Evolutionary conservation across 2,329 filamentous ascomycete species (phyloP), one percentile per base, ranked within the genome.

Genomic region (Hymenoscyphus infarciens): DNA sequence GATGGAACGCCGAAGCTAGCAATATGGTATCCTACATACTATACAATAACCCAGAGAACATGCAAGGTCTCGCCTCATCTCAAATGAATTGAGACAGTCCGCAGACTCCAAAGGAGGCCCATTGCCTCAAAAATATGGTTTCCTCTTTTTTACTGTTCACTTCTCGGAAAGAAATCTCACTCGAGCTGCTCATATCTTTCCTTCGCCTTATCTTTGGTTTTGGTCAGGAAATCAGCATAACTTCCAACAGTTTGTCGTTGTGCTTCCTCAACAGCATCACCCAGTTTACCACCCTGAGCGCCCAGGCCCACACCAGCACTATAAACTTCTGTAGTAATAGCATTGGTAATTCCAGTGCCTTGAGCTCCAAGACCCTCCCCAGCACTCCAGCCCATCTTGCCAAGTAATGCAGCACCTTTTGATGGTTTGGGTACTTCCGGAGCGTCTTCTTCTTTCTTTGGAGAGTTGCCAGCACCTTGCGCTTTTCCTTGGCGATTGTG

Each of bases 351-450:
- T 0, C 88, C 88, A 5, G 81, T 81, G 5, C 84, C 85, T 55
- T 83, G 81, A 0, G 83, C 85, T 1, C 88, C 88, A 3, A 91
- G 78, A 0, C 88, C 87, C 62, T 82, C 80, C 8, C 88, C 88
- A 0, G 81, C 78, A 25, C 78, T 84, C 87, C 87, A 91, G 29
- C 88, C 88, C 84, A 90, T 89, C 78, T 90, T 91, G 45, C 86
- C 84, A 45, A 91, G 78, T 71, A 91, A 80, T 2, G 85, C 84
- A 0, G 86, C 86, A 13, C 87, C 87, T 74, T 88, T 90, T 39
- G 84, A 86, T 63, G 79, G 76, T 57, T 73, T 72, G 6, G 79
- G 75, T 7, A 67, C 52, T 19, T 74, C 66, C 53, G 79, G 78
- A 22, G 76, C 70, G 13, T n/a, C 38, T 13, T 59, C 38, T 61